Conservation (phyloP, 371 early-diverging fungal genomes). For the Encephalitozoon romaleae region DNA sequence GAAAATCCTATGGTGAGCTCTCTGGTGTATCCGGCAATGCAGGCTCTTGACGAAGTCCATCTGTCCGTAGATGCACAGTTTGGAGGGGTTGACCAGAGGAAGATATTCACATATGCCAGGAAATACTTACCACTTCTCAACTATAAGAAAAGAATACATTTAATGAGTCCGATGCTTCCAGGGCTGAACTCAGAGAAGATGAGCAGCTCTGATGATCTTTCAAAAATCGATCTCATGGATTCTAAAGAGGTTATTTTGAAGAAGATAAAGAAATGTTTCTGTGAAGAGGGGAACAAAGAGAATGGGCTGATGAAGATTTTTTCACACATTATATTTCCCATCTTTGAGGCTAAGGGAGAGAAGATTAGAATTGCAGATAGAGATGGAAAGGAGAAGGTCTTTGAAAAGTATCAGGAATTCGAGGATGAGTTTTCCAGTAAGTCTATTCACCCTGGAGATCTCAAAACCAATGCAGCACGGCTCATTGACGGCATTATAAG, state of each 20-base stretch:
- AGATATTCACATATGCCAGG: slow-evolving; percentile 94
- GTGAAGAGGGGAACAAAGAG: slow-evolving; percentile 87
- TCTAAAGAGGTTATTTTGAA: slow-evolving; percentile 70
- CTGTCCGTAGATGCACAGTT: slow-evolving; percentile 92
- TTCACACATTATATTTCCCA: slow-evolving; percentile 77
- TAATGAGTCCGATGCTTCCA: slow-evolving; percentile 99
- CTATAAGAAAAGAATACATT: slow-evolving; percentile 88
- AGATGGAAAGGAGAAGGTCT: slow-evolving; percentile 72
- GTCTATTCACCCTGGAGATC: slow-evolving; percentile 84
- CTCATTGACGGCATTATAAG: slow-evolving; percentile 75
- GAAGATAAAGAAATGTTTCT: slow-evolving; percentile 90
- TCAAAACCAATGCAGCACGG: slow-evolving; percentile 76
- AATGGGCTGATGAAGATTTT: slow-evolving; percentile 82
- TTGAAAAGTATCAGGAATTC: slow-evolving; percentile 67
- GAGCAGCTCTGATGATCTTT: slow-evolving; percentile 88
- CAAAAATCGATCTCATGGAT: slow-evolving; percentile 94
- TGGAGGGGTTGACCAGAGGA: slow-evolving; percentile 98
- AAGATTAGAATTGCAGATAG: slow-evolving; percentile 67
- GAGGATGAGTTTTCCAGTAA: slow-evolving; percentile 75
- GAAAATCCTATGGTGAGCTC: slow-evolving; percentile 79
- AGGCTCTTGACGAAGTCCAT: slow-evolving; percentile 97
- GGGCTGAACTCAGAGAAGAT: slow-evolving; percentile 91
- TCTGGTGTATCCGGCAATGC: slow-evolving; percentile 92
- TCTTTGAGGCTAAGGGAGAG: slow-evolving; percentile 55
- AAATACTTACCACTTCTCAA: slow-evolving; percentile 86